Evolutionary conservation across 208 protist species (phyloP).

Genomic region (Porcisia hertigi): DNA sequence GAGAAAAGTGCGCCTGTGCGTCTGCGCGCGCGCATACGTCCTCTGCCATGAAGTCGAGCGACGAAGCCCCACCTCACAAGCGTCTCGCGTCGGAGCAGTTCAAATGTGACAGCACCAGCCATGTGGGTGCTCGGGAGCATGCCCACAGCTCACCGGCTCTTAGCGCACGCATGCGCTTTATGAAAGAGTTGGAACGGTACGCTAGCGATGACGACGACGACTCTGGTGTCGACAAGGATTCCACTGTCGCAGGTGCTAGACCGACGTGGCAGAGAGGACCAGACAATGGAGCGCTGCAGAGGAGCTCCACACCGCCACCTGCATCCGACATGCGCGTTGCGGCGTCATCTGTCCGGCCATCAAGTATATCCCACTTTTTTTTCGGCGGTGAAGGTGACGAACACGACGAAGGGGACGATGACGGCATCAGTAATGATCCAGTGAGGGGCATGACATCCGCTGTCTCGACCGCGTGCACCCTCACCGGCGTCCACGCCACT

Average conservation of each 20-base stretch:
- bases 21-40: background rate
- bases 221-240: background rate
- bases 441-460: background rate
- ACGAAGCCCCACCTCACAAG: slow-evolving; percentile 18
- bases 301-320: background rate
- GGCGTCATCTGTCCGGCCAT: background rate
- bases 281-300: background rate
- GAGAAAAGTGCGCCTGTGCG: background rate
- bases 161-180: slow-evolving; percentile 33
- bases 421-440: background rate
- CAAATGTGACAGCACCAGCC: slow-evolving; percentile 4
- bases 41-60: background rate
- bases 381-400: slow-evolving; percentile 3
- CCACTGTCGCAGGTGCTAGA: background rate
- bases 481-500: background rate
- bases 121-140: slow-evolving; percentile 12
- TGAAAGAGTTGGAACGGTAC: slow-evolving; percentile 34
- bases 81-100: slow-evolving; percentile 12
- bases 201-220: slow-evolving; percentile 47
- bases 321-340: background rate
- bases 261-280: background rate
- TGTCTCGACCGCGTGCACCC: background rate
- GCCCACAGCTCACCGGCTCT: background rate
- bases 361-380: slow-evolving; percentile 14
- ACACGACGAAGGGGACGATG: slow-evolving; percentile 4